Evolutionary conservation across 1,284 basidiomycete species (phyloP).

Genomic region (Filobasidium uniguttulatum): DNA sequence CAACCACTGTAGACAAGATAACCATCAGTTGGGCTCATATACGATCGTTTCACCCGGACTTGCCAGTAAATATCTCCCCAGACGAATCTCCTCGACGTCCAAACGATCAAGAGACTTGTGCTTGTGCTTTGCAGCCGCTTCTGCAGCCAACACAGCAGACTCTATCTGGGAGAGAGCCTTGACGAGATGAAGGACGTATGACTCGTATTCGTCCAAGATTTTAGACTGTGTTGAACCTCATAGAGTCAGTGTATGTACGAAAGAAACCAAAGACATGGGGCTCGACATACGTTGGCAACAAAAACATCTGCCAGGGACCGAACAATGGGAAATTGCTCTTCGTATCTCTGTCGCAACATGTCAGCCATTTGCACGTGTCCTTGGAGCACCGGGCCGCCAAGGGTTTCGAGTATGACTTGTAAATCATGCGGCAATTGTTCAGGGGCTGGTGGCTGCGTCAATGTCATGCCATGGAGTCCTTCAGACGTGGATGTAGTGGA

Average conservation of each 20-base stretch:
- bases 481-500: too few relatives aligned
- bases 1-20: constrained; percentile 40
- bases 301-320: constrained; percentile 84
- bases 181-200: constrained; percentile 82
- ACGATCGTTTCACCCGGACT: neutral
- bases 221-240: constrained; percentile 75
- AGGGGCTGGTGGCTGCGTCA: too few relatives aligned
- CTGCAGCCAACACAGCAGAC: neutral
- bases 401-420: constrained; percentile 65
- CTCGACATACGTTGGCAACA: constrained; percentile 70
- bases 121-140: neutral
- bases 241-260: too few relatives aligned
- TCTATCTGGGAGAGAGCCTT: constrained; percentile 75
- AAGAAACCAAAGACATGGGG: too few relatives aligned
- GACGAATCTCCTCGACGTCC: neutral
- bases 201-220: constrained; percentile 79
- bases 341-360: constrained; percentile 69
- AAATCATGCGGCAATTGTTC: constrained; percentile 75
- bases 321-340: constrained; percentile 83
- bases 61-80: neutral
- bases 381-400: constrained; percentile 67
- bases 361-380: constrained; percentile 73
- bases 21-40: neutral
- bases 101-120: neutral
- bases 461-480: too few relatives aligned